Conservation (phyloP, 2,329 filamentous ascomycete genomes). For the Colletotrichum sp. region DNA sequence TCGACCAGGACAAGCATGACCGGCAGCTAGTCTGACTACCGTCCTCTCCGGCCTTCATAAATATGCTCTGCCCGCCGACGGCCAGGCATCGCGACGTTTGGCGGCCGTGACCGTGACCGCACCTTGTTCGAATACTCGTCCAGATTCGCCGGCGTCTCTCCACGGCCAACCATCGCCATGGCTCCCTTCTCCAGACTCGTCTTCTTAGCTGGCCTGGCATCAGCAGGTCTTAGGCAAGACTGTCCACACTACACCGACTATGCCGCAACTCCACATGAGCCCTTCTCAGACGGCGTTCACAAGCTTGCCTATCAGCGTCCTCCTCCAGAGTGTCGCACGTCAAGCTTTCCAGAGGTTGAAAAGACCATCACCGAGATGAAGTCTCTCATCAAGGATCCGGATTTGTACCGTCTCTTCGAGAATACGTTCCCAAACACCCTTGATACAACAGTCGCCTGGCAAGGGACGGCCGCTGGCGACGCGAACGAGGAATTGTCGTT, state of each 20-base stretch:
- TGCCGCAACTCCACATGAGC: conserved; percentile 57
- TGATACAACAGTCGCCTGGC: conserved; percentile 75
- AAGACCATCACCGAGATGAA: conserved; percentile 75
- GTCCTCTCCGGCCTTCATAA: neutral
- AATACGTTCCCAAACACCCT: conserved; percentile 79
- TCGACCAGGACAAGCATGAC: neutral
- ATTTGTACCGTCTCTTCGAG: conserved; percentile 73
- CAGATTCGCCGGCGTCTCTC: neutral
- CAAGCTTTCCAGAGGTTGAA: conserved; percentile 79
- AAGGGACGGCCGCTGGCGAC: conserved; percentile 61
- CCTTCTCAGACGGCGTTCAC: conserved; percentile 78
- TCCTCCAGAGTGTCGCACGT: conserved; percentile 77
- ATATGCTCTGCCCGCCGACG: neutral
- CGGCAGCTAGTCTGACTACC: neutral
- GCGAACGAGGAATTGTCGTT: conserved; percentile 68
- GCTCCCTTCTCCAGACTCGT: neutral
- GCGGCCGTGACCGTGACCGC: neutral
- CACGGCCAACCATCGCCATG: neutral
- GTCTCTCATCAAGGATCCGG: conserved; percentile 74
- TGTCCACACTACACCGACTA: conserved; percentile 42
- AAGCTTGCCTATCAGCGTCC: conserved; percentile 83
- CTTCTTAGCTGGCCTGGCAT: conserved; percentile 7
- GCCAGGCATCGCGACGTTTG: neutral
- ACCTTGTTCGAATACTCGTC: neutral
- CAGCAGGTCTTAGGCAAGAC: conserved; percentile 27